phyloP scores from a whole-genome alignment of 208 protist genomes.

The Acanthamoeba sp. region DNA sequence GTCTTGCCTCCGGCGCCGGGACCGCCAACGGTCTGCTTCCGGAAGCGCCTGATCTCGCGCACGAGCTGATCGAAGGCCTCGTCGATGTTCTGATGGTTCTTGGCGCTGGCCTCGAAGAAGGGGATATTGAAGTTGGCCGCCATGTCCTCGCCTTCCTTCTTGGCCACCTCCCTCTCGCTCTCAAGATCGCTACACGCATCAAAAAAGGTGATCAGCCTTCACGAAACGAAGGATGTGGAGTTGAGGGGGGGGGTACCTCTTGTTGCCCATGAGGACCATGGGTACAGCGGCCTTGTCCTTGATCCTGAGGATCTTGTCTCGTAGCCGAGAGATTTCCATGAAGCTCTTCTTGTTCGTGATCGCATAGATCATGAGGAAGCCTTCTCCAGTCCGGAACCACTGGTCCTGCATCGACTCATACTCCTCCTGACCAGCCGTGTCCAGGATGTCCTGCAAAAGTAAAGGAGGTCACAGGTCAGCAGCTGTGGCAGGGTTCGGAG shows the following conservation, averaged over 20 bases:
- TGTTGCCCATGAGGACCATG: conserved; percentile 68
- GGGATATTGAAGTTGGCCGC: conserved; percentile 80
- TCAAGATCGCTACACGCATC: conserved; percentile 82
- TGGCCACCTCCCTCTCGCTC: conserved; percentile 85
- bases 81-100: conserved; percentile 90
- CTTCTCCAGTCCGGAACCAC: conserved; percentile 69
- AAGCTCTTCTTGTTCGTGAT: conserved; percentile 68
- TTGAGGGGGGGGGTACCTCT: neutral
- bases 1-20: neutral
- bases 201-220: neutral
- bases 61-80: conserved; percentile 89
- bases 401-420: conserved; percentile 73
- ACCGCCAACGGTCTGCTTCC: conserved; percentile 5
- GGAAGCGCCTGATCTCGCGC: conserved; percentile 81
- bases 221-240: neutral
- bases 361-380: conserved; percentile 65
- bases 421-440: conserved; percentile 72
- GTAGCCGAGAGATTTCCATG: conserved; percentile 61
- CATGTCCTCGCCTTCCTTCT: conserved; percentile 87
- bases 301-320: conserved; percentile 68
- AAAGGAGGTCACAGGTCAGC: neutral
- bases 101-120: conserved; percentile 87
- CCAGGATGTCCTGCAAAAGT: conserved; percentile 22
- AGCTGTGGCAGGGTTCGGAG: neutral
- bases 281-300: conserved; percentile 69